A percentile compares a stretch with the other conserved stretches of the same genome.
Conservation (phyloP, 2,329 filamentous ascomycete genomes). For the Penicillium sp. region DNA sequence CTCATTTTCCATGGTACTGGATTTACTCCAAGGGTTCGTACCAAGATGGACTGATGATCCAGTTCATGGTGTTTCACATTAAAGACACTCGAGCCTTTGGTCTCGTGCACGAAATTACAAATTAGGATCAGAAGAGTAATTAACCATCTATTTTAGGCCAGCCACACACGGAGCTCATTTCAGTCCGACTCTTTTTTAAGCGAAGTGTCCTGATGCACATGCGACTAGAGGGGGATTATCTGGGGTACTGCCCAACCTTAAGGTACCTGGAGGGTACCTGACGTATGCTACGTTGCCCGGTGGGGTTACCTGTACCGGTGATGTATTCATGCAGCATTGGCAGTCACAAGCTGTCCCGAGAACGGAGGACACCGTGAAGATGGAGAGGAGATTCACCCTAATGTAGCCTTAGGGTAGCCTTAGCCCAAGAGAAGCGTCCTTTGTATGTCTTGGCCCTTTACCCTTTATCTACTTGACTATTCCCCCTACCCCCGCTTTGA, state of each 20-base stretch:
- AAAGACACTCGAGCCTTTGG: too few relatives aligned
- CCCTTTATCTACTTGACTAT: neutral
- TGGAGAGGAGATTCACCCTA: too few relatives aligned
- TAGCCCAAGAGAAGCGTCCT: too few relatives aligned
- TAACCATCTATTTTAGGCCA: neutral
- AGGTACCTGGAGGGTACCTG: neutral
- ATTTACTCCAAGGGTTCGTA: neutral
- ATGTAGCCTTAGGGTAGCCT: too few relatives aligned
- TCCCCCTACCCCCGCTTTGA: neutral
- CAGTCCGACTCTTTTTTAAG: neutral
- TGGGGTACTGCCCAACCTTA: neutral
- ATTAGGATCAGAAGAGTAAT: neutral
- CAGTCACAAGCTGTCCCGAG: neutral
- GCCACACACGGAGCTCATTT: neutral
- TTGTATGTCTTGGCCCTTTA: neutral
- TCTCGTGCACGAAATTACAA: too few relatives aligned
- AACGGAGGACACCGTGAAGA: too few relatives aligned
- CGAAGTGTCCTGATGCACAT: too few relatives aligned
- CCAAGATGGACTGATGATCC: neutral
- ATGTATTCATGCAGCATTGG: constrained; percentile 1
- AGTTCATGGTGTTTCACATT: neutral
- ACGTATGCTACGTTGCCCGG: neutral
- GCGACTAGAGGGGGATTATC: too few relatives aligned
- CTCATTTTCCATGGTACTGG: too few relatives aligned
- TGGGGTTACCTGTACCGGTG: constrained; percentile 10